These are phyloP conservation scores for Fusarium illudens DNA, from an alignment of 2,329 filamentous ascomycete species.

Conservation along the genomic window DNA sequence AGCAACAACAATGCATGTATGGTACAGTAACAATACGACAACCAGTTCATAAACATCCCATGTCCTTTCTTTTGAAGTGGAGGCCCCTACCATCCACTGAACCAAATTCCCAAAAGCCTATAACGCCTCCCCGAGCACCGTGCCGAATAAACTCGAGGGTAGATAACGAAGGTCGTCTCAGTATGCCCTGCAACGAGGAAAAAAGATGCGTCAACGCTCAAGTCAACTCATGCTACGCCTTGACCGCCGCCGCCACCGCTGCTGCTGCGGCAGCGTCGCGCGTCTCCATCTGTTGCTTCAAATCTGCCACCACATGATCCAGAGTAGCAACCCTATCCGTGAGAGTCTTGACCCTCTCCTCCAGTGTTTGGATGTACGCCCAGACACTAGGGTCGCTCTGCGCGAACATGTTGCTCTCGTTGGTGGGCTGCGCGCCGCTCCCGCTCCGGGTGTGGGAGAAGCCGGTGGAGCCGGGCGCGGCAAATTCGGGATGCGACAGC, in stretches of 20 bases:
- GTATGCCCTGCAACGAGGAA: constrained; percentile 34
- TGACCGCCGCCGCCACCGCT: constrained; percentile 29
- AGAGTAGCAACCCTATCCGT: constrained; percentile 47
- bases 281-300: constrained; percentile 48
- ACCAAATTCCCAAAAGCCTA: constrained; percentile 36
- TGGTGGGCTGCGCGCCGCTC: constrained; percentile 61
- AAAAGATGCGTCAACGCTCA: constrained; percentile 8
- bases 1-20: constrained; percentile 38
- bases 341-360: constrained; percentile 59
- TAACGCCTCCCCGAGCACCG: constrained; percentile 44
- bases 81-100: constrained; percentile 44
- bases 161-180: constrained; percentile 38
- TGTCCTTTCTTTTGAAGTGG: constrained; percentile 45
- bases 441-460: constrained; percentile 50
- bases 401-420: constrained; percentile 73
- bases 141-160: constrained; percentile 36
- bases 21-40: constrained; percentile 38
- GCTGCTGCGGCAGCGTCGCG: constrained; percentile 39
- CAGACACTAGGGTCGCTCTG: constrained; percentile 70
- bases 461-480: constrained; percentile 43
- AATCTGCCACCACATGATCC: constrained; percentile 45
- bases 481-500: constrained; percentile 49
- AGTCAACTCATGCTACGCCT: constrained; percentile 26
- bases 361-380: constrained; percentile 76
- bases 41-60: constrained; percentile 39